These are phyloP conservation scores for Aquilaria yunnanensis DNA, from an alignment of 345 rosid species.

Conservation along the genomic window DNA sequence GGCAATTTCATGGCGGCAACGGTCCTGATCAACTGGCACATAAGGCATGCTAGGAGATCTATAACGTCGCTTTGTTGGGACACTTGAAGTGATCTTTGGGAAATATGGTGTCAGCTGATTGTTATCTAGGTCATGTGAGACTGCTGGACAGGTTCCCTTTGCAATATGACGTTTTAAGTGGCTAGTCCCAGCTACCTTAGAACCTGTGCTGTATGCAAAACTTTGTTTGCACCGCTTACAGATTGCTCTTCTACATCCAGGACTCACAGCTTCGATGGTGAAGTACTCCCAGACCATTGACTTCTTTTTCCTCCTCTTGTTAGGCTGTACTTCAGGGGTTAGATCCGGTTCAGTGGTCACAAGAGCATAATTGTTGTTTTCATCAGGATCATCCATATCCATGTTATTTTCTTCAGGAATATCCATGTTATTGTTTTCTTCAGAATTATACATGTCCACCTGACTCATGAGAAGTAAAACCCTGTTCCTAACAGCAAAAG, in stretches of 20 bases:
- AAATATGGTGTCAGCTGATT: slow-evolving; percentile 35
- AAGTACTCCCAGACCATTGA: slow-evolving; percentile 93
- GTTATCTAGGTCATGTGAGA: slow-evolving; percentile 40
- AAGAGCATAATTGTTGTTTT: slow-evolving; percentile 1
- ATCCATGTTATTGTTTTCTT: slow-evolving; percentile 23
- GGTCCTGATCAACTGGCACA: slow-evolving; percentile 64
- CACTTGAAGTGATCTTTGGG: slow-evolving; percentile 45
- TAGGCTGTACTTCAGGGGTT: slow-evolving; percentile 42
- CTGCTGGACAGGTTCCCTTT: slow-evolving; percentile 79
- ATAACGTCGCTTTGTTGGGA: slow-evolving; percentile 66
- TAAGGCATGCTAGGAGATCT: slow-evolving; percentile 41
- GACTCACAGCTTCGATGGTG: slow-evolving; percentile 60
- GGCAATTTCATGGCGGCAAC: slow-evolving; percentile 70
- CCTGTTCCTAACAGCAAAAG: slow-evolving; percentile 14
- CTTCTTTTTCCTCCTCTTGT: slow-evolving; percentile 73
- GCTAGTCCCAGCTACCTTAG: slow-evolving; percentile 93
- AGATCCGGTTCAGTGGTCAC: slow-evolving; percentile 8
- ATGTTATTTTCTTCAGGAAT: slow-evolving; percentile 17
- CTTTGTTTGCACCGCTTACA: slow-evolving; percentile 96
- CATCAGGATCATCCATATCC: slow-evolving; percentile 2
- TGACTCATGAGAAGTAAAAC: slow-evolving; percentile 8
- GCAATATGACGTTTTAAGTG: slow-evolving; percentile 93
- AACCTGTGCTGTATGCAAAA: slow-evolving; percentile 94
- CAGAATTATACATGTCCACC: not conserved
- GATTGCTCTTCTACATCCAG: slow-evolving; percentile 76